phyloP scores from a whole-genome alignment of 2,329 filamentous ascomycete species.

The Chaetomiaceae sp. region DNA sequence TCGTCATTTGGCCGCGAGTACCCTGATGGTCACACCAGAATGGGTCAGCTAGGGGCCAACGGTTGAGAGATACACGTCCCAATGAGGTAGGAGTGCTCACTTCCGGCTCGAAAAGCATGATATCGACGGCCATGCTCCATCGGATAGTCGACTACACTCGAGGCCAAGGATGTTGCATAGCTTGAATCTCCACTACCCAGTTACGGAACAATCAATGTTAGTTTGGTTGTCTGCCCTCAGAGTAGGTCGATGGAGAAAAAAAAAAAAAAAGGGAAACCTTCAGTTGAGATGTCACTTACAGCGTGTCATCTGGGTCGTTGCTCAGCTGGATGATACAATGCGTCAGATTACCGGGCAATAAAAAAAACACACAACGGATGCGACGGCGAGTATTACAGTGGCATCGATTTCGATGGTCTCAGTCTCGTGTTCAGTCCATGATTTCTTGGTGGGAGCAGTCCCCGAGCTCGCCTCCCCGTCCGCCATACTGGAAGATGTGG shows the following conservation, averaged over 20 bases:
- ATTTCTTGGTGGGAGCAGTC: not conserved
- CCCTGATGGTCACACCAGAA: not conserved
- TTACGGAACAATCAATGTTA: not conserved
- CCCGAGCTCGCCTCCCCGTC: not conserved
- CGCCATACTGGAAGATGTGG: not conserved
- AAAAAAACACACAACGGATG: no score
- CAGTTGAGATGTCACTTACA: not conserved
- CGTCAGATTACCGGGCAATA: not conserved
- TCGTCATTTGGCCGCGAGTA: constrained; percentile 8
- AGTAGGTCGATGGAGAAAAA: not conserved
- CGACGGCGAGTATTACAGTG: no score
- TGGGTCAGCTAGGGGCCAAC: not conserved
- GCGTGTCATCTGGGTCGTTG: not conserved
- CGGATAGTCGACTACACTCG: constrained; percentile 30
- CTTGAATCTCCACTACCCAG: constrained; percentile 12
- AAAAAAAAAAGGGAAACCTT: not conserved
- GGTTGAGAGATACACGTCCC: not conserved
- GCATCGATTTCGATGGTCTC: constrained; percentile 4
- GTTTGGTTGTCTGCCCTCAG: not conserved
- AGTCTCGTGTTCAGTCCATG: constrained; percentile 3
- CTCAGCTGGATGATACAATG: not conserved
- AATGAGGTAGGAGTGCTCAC: constrained; percentile 15
- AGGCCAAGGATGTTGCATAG: constrained; percentile 29
- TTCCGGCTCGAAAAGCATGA: constrained; percentile 33
- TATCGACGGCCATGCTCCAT: constrained; percentile 33